Percentiles rank a stretch among this genome's conserved stretches.
Conservation (phyloP, 208 protist genomes). For the Wallacemonas collosoma region DNA sequence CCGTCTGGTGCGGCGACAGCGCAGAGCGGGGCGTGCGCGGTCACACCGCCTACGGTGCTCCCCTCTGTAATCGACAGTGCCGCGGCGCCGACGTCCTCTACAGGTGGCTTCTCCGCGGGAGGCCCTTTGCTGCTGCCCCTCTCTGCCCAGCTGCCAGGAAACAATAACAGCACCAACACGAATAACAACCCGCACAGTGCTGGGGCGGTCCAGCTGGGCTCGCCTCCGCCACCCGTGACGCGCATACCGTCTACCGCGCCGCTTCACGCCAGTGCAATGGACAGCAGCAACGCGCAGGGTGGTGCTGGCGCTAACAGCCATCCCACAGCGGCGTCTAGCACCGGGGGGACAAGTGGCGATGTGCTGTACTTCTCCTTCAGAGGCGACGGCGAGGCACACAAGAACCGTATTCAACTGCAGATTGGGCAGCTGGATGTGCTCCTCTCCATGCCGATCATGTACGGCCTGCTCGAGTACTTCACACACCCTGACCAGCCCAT, state of each 20-base stretch:
- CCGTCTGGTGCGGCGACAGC: neutral
- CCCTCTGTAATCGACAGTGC: conserved; percentile 13
- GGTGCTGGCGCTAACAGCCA: neutral
- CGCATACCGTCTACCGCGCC: neutral
- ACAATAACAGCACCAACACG: neutral
- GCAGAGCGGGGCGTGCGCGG: too few species aligned
- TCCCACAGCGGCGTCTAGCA: neutral
- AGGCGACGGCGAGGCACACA: conserved; percentile 40
- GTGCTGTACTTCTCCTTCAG: conserved; percentile 49
- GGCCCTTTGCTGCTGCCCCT: neutral
- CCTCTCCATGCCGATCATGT: conserved; percentile 60
- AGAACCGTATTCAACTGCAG: conserved; percentile 52
- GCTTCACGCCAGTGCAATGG: neutral
- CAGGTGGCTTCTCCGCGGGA: neutral
- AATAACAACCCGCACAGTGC: too few species aligned
- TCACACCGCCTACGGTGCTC: too few species aligned
- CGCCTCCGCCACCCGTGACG: conserved; percentile 8
- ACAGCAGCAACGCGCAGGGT: neutral
- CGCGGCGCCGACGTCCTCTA: neutral
- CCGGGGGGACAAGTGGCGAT: conserved; percentile 6
- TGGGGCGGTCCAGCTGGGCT: neutral
- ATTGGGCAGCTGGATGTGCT: conserved; percentile 67
- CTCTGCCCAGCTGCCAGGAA: neutral
- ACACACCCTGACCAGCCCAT: conserved; percentile 69
- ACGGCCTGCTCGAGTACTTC: conserved; percentile 74